These are phyloP conservation scores for Cicer yamashitae DNA, from an alignment of 306 rosid species.

Conservation along the genomic window DNA sequence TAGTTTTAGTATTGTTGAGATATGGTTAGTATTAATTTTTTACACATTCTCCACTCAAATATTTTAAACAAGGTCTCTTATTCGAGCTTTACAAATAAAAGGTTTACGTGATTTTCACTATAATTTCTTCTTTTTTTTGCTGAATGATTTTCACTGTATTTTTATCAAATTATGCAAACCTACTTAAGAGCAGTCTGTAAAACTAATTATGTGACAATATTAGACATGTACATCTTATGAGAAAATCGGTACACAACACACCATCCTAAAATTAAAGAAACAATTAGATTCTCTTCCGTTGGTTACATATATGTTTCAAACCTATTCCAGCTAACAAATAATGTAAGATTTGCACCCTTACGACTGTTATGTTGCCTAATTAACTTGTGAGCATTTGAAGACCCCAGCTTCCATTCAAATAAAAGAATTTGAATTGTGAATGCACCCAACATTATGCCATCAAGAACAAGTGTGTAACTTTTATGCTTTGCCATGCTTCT, in stretches of 20 bases:
- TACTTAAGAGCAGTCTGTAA: conserved; percentile 22
- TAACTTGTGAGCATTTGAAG: conserved; percentile 14
- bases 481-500: conserved; percentile 24
- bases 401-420: conserved; percentile 33
- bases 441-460: conserved; percentile 32
- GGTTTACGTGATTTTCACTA: no score
- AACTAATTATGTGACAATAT: conserved; percentile 15
- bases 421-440: conserved; percentile 40
- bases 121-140: not conserved
- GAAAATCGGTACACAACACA: conserved; percentile 28
- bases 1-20: no score
- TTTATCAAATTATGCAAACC: conserved; percentile 33
- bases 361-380: conserved; percentile 16
- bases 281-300: conserved; percentile 20
- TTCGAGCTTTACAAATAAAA: no score
- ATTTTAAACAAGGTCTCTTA: no score
- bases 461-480: conserved; percentile 34
- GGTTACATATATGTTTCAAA: conserved; percentile 10
- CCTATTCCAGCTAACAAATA: conserved; percentile 36
- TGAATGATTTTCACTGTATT: conserved; percentile 1
- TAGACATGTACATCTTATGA: not conserved
- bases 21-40: no score
- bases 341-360: conserved; percentile 4
- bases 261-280: conserved; percentile 37
- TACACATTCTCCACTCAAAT: no score